Evolutionary conservation across 2,329 filamentous ascomycete genomes (phyloP), one percentile per base, ranked within the genome.

Genomic region (Ceratocystis ficicola): DNA sequence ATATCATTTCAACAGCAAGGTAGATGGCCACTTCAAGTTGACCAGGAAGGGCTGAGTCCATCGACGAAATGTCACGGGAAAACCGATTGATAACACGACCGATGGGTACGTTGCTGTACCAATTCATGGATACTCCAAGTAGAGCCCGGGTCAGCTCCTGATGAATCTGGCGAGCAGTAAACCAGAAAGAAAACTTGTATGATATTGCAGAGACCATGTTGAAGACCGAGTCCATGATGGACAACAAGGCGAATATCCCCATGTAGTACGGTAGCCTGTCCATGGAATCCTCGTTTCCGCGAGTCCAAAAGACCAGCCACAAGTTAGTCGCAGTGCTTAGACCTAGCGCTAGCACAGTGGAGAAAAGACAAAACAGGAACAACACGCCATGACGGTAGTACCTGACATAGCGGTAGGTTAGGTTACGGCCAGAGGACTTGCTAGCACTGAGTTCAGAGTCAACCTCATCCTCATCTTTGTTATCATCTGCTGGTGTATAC

Each of bases 141-240:
- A 84, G 74, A 20, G 80, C 77, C 12, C 73, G 74, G 57, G 84
- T 79, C 63, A 84, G 79, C 63, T 77, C 77, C 15, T 76, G 75
- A 72, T 85, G 82, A 55, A 84, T 76, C 44, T 73, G 76, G 41
- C 76, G 76, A 0, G 81, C 82, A 1, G 82, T 82, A n/a, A 75
- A 74, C 82, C 82, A 84, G 5, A 79, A 78, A 22, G 82, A 82
- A 69, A 78, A 79, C 70, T 81, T 80, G 69, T 81, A 84, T 36
- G 78, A 73, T 61, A 80, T 71, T 61, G 78, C 77, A 64, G 75
- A 74, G 25, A 77, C 61, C 3, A 75, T 78, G 48, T 75, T 77
- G 44, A 79, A 74, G 0, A 77, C 61, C 10, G 77, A 74, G 62
- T 77, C 82, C 0, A 74, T 70, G 7, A 80, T 68, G 1, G 77